Evolutionary conservation across 768 basidiomycete species (phyloP), one percentile per base, ranked within the genome.

Genomic region (Phlebiopsis flavidoalba): DNA sequence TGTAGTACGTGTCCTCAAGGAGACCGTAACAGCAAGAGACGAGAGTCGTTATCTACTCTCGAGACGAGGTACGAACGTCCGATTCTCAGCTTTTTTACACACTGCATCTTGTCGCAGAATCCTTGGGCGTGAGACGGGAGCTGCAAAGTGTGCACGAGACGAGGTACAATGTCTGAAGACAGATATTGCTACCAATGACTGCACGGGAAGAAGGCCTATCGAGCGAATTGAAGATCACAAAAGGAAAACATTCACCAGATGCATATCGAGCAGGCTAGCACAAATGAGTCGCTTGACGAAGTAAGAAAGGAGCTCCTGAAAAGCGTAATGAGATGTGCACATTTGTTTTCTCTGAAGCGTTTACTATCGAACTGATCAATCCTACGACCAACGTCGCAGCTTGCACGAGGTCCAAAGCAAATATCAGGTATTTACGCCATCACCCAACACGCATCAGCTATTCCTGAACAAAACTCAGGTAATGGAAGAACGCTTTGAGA

Each of bases 401-500:
- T 31, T 70, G 10, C 61, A 56, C 26, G 58, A 65, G 49, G 53
- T 60, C n/a, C 54, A 60, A 22, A 14, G 33, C 2, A 64, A 64
- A 12, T 67, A 35, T 50, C 65, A 69, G 61, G 68, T 69, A 21
- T 37, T 26, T 10, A 17, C 24, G 6, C 2, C 26, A 31, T 31
- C 26, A 31, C 26, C n/a, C n/a, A n/a, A 31, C 26, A 31, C 26
- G 26, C 21, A 14, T 51, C 21, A 33, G 14, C 7, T 21, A 14
- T 15, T 45, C 11, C 21, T 35, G 33, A 15, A 2, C 26, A 31
- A 31, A 31, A 22, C 8, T 24, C 64, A 83, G 79, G 70, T 77
- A 40, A 72, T 85, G 15, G 81, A 87, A 66, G 84, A 88, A 57
- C 79, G 84, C 24, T 82, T 81, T 56, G 85, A 88, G 12, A 79